phyloP scores from a whole-genome alignment of 345 rosid species.

The Cardamine occulta region DNA sequence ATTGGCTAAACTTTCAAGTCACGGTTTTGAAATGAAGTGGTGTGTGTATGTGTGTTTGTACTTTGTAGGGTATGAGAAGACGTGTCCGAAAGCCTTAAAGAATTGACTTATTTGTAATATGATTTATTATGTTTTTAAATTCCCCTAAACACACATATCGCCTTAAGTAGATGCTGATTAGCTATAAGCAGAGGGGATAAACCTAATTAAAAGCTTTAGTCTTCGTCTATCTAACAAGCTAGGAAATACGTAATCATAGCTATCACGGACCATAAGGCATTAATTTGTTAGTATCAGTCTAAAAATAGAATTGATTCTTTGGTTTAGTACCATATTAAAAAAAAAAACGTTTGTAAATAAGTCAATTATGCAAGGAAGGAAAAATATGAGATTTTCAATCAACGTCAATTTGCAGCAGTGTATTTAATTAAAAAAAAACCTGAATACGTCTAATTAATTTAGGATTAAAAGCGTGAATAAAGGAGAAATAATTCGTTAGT shows the following conservation, averaged over 20 bases:
- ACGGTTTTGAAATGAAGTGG: not conserved
- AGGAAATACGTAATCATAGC: slow-evolving; percentile 23
- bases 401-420: slow-evolving; percentile 8
- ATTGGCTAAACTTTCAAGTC: not conserved
- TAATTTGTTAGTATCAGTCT: not conserved
- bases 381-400: not conserved
- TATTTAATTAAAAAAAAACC: not conserved
- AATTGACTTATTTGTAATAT: not conserved
- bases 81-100: not conserved
- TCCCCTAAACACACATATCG: slow-evolving; percentile 3
- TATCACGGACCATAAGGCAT: slow-evolving; percentile 34
- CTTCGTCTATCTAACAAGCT: slow-evolving; percentile 24
- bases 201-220: slow-evolving; percentile 16
- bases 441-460: not conserved
- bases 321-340: not conserved
- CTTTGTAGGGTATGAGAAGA: not conserved
- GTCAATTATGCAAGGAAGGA: not conserved
- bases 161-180: slow-evolving; percentile 26
- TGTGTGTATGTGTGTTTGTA: not conserved
- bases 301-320: not conserved
- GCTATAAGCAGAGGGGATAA: slow-evolving; percentile 39
- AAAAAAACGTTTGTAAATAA: not conserved
- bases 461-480: slow-evolving; percentile 9
- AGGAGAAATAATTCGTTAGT: slow-evolving; percentile 6
- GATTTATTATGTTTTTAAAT: not conserved